phyloP scores from a whole-genome alignment of 2,329 filamentous ascomycete genomes.

The Colletotrichum sp. region DNA sequence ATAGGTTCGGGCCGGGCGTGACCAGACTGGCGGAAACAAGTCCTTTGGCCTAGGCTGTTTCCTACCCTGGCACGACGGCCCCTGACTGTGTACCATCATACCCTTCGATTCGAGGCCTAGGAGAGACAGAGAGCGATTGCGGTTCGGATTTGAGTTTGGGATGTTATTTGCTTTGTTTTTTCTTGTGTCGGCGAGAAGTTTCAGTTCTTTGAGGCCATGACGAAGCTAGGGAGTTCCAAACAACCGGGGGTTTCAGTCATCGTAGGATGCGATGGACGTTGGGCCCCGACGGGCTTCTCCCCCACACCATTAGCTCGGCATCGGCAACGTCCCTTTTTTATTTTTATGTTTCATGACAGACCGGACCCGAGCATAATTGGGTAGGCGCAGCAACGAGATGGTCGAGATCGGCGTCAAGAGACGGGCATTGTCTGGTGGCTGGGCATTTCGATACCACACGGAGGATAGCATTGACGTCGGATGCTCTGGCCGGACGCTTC shows the following conservation, averaged over 20 bases:
- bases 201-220: neutral
- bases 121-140: neutral
- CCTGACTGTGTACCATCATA: conserved; percentile 12
- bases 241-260: neutral
- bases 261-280: neutral
- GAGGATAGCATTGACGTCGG: conserved; percentile 19
- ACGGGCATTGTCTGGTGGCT: conserved; percentile 23
- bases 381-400: conserved; percentile 57
- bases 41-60: neutral
- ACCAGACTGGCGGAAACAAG: neutral
- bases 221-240: neutral
- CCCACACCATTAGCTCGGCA: neutral
- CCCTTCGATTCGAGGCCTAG: conserved; percentile 7
- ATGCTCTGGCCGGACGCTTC: conserved; percentile 13
- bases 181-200: neutral
- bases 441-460: conserved; percentile 23
- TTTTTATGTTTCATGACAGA: conserved; percentile 15
- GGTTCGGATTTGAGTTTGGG: conserved; percentile 2
- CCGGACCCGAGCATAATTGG: conserved; percentile 42
- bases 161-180: neutral
- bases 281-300: neutral
- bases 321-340: neutral
- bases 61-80: neutral
- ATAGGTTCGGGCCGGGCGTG: neutral
- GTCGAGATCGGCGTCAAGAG: conserved; percentile 46